Evolutionary conservation across 2,329 filamentous ascomycete species (phyloP).

Genomic region (Septoria linicola): DNA sequence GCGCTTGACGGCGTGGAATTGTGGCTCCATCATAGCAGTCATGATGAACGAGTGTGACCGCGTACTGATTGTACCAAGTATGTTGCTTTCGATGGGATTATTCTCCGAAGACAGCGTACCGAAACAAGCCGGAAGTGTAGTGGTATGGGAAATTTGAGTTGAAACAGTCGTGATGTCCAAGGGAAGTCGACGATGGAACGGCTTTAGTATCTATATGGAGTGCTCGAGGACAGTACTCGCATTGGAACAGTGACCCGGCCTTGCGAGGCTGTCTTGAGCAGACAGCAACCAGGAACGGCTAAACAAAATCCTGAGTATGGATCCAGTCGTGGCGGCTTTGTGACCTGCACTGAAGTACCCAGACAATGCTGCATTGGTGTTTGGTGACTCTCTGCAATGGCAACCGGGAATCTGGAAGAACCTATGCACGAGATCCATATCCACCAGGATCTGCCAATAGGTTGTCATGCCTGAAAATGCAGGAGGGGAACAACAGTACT

Average conservation of each 20-base stretch:
- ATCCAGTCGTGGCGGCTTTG: conserved; percentile 15
- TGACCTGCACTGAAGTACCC: conserved; percentile 18
- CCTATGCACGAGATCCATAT: conserved; percentile 21
- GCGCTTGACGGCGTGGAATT: conserved; percentile 23
- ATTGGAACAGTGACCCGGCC: conserved; percentile 6
- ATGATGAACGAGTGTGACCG: conserved; percentile 13
- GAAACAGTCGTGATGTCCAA: conserved; percentile 18
- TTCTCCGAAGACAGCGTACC: conserved; percentile 11
- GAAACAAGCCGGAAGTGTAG: conserved; percentile 16
- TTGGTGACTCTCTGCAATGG: conserved; percentile 2
- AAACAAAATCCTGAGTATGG: conserved; percentile 12
- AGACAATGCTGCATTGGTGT: conserved; percentile 9
- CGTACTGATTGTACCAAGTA: conserved; percentile 10
- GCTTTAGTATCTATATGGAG: conserved; percentile 26
- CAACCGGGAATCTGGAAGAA: conserved; percentile 17
- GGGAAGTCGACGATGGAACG: conserved; percentile 18
- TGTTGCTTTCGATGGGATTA: conserved; percentile 13
- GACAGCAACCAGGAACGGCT: conserved; percentile 9
- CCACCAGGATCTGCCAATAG: conserved; percentile 19
- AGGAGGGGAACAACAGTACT: conserved; percentile 15
- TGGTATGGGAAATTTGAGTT: conserved; percentile 22
- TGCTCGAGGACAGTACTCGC: conserved; percentile 15
- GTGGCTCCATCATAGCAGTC: conserved; percentile 18
- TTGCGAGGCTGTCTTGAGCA: not conserved
- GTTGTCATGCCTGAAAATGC: conserved; percentile 16